Base-by-base conservation (phyloP, 2,329 filamentous ascomycete genomes). In the Stachybotrys echinatus region DNA sequence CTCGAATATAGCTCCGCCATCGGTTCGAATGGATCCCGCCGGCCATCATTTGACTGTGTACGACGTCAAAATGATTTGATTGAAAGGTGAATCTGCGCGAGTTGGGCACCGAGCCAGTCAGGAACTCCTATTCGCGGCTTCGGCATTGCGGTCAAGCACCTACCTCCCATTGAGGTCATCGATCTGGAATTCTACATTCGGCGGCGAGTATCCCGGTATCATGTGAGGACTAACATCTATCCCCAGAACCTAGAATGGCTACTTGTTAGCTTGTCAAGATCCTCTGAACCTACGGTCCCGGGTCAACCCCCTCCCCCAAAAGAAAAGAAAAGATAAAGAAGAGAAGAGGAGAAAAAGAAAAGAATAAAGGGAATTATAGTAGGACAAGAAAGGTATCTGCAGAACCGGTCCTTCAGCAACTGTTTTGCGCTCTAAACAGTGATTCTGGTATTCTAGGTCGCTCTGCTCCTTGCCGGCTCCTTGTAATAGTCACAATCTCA, bases 1-100 rank as follows among this genome's bases (percentile, higher is more conserved):
- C 92, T 57, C 76, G 74, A 55, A 95, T 68, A 66, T 95, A 96
- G 27, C 77, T 76, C 49, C 73, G 69, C 92, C 92, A 96, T 65
- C 89, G 79, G 54, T 76, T 71, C 50, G 75, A 72, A 60, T 92
- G 77, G 59, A 95, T 88, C 0, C 89, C 90, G 20, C 82, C 83
- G 55, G 80, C 74, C 65, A 89, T 73, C 68, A 87, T 77, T 57
- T 84, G 82, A 58, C 89, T 95, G 61, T 96, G 88, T 47, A 95
- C 83, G 48, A 96, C 72, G 59, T 96, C 88, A 71, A 95, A 96
- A 50, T 85, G 74, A 62, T 84, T 85, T 47, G 80, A 71, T 42
- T 77, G 71, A 60, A 91, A 92, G 0, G 83, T 87, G 61, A 87
- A 86, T 31, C 78, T 81, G 53, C 27, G 3, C 39, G 6, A 10